A percentile compares a stretch with the other conserved stretches of the same genome.
These are phyloP conservation scores for Pseudogymnoascus sp. DNA, from an alignment of 2,329 filamentous ascomycete genomes.

Conservation along the genomic window DNA sequence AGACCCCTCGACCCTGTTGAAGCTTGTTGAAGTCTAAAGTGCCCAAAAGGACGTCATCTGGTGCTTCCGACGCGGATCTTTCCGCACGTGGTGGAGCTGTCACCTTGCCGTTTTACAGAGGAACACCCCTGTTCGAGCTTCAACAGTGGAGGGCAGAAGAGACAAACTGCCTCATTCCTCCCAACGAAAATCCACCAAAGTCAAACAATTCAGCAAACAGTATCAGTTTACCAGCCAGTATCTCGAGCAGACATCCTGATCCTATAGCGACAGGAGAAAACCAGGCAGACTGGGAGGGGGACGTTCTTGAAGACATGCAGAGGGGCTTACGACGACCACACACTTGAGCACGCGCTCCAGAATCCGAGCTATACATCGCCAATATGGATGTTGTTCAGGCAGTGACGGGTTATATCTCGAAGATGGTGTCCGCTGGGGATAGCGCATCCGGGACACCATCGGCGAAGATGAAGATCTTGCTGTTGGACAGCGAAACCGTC, in stretches of 20 bases:
- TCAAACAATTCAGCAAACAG: neutral
- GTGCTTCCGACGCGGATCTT: neutral
- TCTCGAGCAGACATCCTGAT: neutral
- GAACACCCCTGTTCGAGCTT: conserved; percentile 4
- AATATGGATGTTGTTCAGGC: conserved; percentile 91
- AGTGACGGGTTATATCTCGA: conserved; percentile 89
- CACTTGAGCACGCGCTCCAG: neutral
- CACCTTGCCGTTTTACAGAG: conserved; percentile 8
- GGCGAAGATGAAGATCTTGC: conserved; percentile 95
- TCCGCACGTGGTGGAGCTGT: conserved; percentile 9
- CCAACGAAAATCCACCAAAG: neutral
- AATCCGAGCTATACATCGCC: neutral
- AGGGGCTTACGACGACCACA: neutral
- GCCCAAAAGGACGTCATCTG: conserved; percentile 7
- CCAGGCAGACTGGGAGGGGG: conserved; percentile 1
- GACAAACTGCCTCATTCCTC: neutral
- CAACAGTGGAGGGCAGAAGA: neutral
- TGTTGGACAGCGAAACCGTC: conserved; percentile 90
- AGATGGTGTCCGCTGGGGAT: conserved; percentile 86
- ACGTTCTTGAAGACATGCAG: conserved; percentile 1
- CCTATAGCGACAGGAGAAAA: neutral
- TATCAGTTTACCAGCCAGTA: neutral
- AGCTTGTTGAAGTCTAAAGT: neutral
- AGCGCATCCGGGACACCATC: conserved; percentile 57
- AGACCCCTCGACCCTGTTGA: conserved; percentile 1